Percentiles rank a stretch among this genome's conserved stretches.
Conservation (phyloP, 1,139 yeast genomes). For the Hanseniaspora uvarum region DNA sequence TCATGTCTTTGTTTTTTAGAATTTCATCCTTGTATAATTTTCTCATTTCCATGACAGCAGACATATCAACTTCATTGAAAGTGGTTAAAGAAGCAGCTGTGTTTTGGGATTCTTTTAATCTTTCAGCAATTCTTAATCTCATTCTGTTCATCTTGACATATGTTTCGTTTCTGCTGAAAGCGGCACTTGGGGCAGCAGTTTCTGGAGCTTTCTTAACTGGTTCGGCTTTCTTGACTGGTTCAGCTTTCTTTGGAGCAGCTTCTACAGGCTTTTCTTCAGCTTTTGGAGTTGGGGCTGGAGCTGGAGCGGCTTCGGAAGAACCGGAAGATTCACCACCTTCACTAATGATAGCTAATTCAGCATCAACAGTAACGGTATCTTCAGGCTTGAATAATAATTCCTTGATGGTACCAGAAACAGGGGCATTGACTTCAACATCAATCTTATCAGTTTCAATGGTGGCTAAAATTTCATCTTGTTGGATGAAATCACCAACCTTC, state of each 20-base stretch:
- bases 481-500: conserved; percentile 72
- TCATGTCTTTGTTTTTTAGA: conserved; percentile 84
- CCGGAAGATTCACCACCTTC: conserved; percentile 46
- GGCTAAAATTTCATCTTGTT: conserved; percentile 74
- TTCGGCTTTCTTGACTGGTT: conserved; percentile 23
- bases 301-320: conserved; percentile 27
- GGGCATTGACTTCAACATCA: conserved; percentile 86
- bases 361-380: conserved; percentile 85
- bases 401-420: conserved; percentile 72
- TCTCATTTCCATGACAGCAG: conserved; percentile 85
- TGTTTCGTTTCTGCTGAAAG: conserved; percentile 72
- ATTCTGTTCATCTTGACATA: conserved; percentile 98
- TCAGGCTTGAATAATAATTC: conserved; percentile 69
- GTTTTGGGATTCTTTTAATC: conserved; percentile 98
- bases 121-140: conserved; percentile 98
- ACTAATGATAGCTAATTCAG: conserved; percentile 71
- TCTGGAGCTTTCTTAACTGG: conserved; percentile 28
- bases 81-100: conserved; percentile 98
- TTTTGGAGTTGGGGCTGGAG: conserved; percentile 24
- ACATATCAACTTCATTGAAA: conserved; percentile 96
- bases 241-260: conserved; percentile 20
- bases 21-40: conserved; percentile 94
- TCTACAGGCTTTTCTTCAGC: conserved; percentile 17
- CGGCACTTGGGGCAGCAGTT: conserved; percentile 30
- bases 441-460: conserved; percentile 91